Evolutionary conservation across 495 filamentous ascomycete genomes (phyloP).

Genomic region (Hypomontagnella monticulosa): DNA sequence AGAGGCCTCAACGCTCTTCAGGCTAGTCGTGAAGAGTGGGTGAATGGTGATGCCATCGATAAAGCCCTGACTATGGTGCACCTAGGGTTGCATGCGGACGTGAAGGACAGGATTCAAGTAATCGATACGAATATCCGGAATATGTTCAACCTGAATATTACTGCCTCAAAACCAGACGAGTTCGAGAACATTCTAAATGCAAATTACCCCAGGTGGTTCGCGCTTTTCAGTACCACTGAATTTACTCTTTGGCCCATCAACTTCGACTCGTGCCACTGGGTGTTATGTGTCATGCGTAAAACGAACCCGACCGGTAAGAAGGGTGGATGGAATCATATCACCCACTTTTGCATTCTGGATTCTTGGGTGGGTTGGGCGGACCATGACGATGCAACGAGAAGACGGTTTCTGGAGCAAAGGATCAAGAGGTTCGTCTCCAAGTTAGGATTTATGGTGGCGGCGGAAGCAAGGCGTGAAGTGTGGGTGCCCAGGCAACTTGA

Average conservation of each 20-base stretch:
- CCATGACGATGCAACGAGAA: neutral
- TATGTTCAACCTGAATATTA: conserved; percentile 5
- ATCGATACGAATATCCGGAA: neutral
- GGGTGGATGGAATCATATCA: conserved; percentile 8
- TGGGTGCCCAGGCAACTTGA: conserved; percentile 30
- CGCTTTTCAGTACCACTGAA: conserved; percentile 6
- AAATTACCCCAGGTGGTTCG: conserved; percentile 1
- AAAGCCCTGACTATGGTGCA: conserved; percentile 17
- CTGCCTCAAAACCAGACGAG: neutral
- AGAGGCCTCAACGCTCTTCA: conserved; percentile 36
- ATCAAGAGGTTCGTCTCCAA: neutral
- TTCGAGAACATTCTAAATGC: neutral
- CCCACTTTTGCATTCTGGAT: conserved; percentile 28
- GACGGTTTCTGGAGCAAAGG: neutral
- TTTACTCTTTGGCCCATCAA: conserved; percentile 37
- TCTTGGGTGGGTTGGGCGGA: neutral
- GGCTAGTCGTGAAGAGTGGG: conserved; percentile 19
- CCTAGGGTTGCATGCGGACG: conserved; percentile 8
- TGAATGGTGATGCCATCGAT: conserved; percentile 33
- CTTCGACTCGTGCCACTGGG: conserved; percentile 31
- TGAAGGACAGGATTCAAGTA: conserved; percentile 20
- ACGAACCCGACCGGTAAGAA: neutral
- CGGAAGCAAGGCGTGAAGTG: neutral
- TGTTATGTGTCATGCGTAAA: conserved; percentile 34
- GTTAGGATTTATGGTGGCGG: conserved; percentile 9